Evolutionary conservation across 768 basidiomycete genomes (phyloP), one percentile per base, ranked within the genome.

Genomic region (Tylopilus sp.): DNA sequence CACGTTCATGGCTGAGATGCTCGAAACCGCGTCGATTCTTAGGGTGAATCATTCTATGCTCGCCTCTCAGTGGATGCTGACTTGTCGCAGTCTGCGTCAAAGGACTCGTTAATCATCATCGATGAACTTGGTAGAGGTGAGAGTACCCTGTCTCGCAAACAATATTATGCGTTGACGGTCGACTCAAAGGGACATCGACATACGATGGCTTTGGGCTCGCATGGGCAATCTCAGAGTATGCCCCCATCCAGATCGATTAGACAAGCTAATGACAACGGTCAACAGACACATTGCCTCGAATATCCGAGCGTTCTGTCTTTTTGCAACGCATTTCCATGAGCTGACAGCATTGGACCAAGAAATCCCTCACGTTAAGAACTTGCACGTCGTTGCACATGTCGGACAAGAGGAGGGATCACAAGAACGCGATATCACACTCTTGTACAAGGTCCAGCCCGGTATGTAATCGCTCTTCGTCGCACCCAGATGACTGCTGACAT

Each of bases 1-100:
- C 22, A 99, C 95, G 0, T 99, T 99, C 68, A 98, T 98, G 95
- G 95, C 94, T 2, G 97, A 99, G 70, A 98, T 98, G 97, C 78
- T 99, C 25, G 97, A 99, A 69, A 98, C 95, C 0, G 95, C 97
- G 0, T 91, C 90, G 0, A 98, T 98, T 61, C 78, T 99, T 39
- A 80, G 87, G 61, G 92, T 91, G 33, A 25, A 82, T 61, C 28
- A 38, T n/a, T 48, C 41, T 54, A 12, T 55, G 6, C 22, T 42
- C 11, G 1, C 17, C 7, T 49, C 12, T 38, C 6, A 7, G 21
- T 1, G 6, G 30, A 20, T 3, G 12, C 7, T 64, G 20, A 58
- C 12, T 18, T 28, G 35, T 22, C 49, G 15, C 54, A 97, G 93
- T 87, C 91, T 25, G 94, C 97, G 0, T 91, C 91, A 0, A 85